Evolutionary conservation across 495 filamentous ascomycete genomes (phyloP).

Genomic region (Penicillium desertorum): DNA sequence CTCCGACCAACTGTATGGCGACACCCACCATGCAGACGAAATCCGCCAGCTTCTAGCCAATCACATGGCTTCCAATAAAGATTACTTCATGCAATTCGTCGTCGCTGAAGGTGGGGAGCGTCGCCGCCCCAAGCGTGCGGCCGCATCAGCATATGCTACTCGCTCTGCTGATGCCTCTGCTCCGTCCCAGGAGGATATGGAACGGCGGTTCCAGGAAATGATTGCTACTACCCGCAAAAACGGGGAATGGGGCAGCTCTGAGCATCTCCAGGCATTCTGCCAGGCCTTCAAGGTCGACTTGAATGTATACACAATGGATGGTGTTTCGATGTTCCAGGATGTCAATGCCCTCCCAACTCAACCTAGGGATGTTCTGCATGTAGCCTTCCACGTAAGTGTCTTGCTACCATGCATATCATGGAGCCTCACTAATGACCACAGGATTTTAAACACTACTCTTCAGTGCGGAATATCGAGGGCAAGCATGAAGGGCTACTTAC

Average conservation of each 20-base stretch:
- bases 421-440: conserved; percentile 6
- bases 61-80: conserved; percentile 60
- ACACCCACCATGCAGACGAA: conserved; percentile 55
- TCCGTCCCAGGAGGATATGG: conserved; percentile 57
- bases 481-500: conserved; percentile 52
- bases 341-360: conserved; percentile 47
- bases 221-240: conserved; percentile 59
- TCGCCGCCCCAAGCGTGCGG: conserved; percentile 61
- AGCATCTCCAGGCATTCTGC: conserved; percentile 70
- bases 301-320: conserved; percentile 58
- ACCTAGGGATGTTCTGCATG: conserved; percentile 51
- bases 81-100: conserved; percentile 68
- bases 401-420: neutral
- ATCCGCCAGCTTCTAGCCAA: conserved; percentile 62
- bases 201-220: conserved; percentile 61
- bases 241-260: conserved; percentile 68
- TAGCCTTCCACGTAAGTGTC: conserved; percentile 69
- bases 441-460: conserved; percentile 72
- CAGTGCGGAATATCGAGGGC: conserved; percentile 62
- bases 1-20: conserved; percentile 70
- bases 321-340: conserved; percentile 46
- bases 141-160: conserved; percentile 42
- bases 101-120: conserved; percentile 59
- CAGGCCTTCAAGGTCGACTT: conserved; percentile 62
- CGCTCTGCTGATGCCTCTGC: conserved; percentile 38